These are phyloP conservation scores for Aspergillus chevalieri DNA, from an alignment of 2,329 filamentous ascomycete species.

Conservation along the genomic window DNA sequence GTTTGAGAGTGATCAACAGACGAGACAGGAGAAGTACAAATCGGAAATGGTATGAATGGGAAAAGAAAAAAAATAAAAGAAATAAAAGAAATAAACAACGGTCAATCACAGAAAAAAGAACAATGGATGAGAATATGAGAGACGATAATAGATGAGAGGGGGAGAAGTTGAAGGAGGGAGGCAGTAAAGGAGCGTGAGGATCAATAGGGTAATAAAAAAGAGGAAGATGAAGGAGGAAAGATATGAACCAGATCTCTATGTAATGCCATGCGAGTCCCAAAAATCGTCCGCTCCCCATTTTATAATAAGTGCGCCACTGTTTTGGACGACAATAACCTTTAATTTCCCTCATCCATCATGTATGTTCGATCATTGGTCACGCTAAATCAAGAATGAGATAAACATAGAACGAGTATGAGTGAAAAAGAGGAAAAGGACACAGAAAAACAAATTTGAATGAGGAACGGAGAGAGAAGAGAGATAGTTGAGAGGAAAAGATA, in stretches of 20 bases:
- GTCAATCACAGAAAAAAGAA: conserved; percentile 10
- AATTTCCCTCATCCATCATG: conserved; percentile 34
- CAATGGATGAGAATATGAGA: conserved; percentile 12
- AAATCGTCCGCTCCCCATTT: conserved; percentile 33
- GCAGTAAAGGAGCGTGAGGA: conserved; percentile 13
- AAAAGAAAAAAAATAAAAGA: conserved; percentile 10
- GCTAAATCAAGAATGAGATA: conserved; percentile 34
- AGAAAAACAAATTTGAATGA: conserved; percentile 8
- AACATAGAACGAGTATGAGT: conserved; percentile 5
- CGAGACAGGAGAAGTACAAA: conserved; percentile 28
- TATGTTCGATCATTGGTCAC: conserved; percentile 38
- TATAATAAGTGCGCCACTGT: conserved; percentile 33
- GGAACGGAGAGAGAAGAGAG: conserved; percentile 4
- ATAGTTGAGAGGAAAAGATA: conserved; percentile 5
- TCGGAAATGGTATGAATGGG: conserved; percentile 23
- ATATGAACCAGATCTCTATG: conserved; percentile 34
- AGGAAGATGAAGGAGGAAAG: conserved; percentile 19
- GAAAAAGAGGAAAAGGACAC: conserved; percentile 3
- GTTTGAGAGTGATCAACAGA: conserved; percentile 24
- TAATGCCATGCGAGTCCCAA: conserved; percentile 35
- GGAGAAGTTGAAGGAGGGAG: conserved; percentile 1
- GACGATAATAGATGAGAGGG: conserved; percentile 6
- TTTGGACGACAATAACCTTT: conserved; percentile 25
- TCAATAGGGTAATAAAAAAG: conserved; percentile 14
- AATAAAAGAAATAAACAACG: conserved; percentile 10